Evolutionary conservation across 768 basidiomycete genomes (phyloP).

Genomic region (Suillus paluster): DNA sequence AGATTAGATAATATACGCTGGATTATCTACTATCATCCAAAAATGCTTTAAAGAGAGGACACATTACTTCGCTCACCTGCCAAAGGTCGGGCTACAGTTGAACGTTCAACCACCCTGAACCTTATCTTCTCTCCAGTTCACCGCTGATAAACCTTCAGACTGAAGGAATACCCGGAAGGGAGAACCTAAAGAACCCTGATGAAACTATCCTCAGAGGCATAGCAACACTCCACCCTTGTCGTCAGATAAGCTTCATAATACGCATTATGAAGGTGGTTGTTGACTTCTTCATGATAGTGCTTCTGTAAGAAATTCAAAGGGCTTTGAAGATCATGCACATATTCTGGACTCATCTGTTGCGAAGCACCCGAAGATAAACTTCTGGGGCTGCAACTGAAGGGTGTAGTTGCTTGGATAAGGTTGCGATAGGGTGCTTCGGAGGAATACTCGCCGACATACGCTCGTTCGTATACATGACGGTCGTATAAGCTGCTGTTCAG

Average conservation of each 20-base stretch:
- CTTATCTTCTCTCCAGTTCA: background rate
- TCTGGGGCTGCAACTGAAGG: background rate
- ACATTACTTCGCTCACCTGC: background rate
- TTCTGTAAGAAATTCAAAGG: background rate
- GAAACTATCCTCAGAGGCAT: background rate
- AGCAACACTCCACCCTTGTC: background rate
- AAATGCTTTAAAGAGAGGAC: background rate
- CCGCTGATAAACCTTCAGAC: background rate
- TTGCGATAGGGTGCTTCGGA: slow-evolving; percentile 1
- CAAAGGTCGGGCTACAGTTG: too few species aligned
- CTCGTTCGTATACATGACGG: background rate
- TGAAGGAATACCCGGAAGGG: background rate
- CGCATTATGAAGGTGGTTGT: background rate
- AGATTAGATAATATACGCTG: background rate
- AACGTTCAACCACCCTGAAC: background rate
- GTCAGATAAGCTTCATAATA: background rate
- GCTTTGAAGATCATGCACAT: background rate
- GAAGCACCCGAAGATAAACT: background rate
- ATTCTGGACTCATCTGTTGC: background rate
- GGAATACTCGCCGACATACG: background rate
- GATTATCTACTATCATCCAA: background rate
- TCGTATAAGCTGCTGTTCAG: too few species aligned
- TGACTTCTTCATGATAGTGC: background rate
- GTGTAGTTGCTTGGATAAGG: background rate
- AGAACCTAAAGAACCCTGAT: background rate